Base-by-base conservation (phyloP, 306 rosid species). In the Cucumis sativus region DNA sequence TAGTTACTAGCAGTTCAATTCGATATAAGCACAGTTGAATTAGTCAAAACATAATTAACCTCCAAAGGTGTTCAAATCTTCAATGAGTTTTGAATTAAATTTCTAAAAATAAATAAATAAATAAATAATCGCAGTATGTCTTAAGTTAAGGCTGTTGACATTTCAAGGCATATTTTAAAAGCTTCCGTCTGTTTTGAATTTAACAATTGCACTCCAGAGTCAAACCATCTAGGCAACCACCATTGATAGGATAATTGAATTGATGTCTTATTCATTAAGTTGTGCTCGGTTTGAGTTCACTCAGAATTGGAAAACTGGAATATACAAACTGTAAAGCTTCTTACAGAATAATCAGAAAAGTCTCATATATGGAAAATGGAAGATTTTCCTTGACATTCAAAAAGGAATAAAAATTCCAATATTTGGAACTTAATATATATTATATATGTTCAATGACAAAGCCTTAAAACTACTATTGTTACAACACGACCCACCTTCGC, bases 381-480 rank as follows among this genome's bases (percentile, higher is more conserved):
- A 10, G 41, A 72, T 72, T 72, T 51, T 49, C 61, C 39, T 51
- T 49, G 10, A 7, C 45, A 72, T 6, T 0, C 77, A 54, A 33
- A 10, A 52, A 73, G 47, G 30, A 13, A 49, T 5, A 28, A 51
- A 73, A 73, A 0, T 52, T 52, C 45, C 62, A 73, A 52, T 30
- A 25, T 73, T 17, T 30, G 43, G 30, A 52, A 73, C 77, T 73
- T 30, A 69, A 52, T 35, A 73, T 16, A 52, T 25, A 15, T 23
- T 21, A 43, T 69, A 45, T 69, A 69, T 71, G 76, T 49, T 73
- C 45, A 73, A 33, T 51, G 77, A 20, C 47, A 73, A 73, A 61
- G 62, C 76, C 43, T 71, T 52, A 71, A 47, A 67, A 69, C 75
- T 69, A 71, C 59, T 49, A 49, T 71, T 71, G 76, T 47, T 71